These are phyloP conservation scores for Mikania micrantha DNA, from an alignment of 129 eudicot species.

Conservation along the genomic window DNA sequence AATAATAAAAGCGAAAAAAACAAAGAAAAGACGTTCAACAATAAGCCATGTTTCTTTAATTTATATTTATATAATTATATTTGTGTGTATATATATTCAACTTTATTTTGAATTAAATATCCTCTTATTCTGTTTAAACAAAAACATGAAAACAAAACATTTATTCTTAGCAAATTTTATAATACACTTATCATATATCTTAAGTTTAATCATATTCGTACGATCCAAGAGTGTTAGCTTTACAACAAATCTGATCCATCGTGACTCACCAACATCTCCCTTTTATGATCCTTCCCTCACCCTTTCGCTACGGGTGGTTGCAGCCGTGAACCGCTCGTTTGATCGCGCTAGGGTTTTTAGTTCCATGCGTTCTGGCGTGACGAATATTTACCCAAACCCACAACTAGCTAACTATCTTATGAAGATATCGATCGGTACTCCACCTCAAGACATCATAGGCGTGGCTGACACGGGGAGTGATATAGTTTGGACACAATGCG, in stretches of 20 bases:
- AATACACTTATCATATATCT: neutral
- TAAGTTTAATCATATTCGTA: neutral
- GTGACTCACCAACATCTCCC: constrained; percentile 31
- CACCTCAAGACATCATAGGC: constrained; percentile 29
- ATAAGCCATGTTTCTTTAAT: constrained; percentile 1
- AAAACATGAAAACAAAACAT: neutral
- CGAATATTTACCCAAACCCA: constrained; percentile 18
- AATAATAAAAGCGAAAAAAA: constrained; percentile 22
- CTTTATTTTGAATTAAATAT: neutral
- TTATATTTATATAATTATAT: neutral
- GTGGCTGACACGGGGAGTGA: constrained; percentile 45
- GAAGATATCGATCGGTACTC: constrained; percentile 30
- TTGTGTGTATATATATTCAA: neutral
- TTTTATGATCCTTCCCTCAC: constrained; percentile 26
- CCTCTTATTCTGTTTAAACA: neutral
- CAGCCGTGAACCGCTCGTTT: constrained; percentile 19
- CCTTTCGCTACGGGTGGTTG: constrained; percentile 13
- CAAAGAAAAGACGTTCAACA: constrained; percentile 29
- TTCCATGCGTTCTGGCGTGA: constrained; percentile 20
- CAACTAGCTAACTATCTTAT: constrained; percentile 29
- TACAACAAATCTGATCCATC: constrained; percentile 27
- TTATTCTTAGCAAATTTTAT: neutral
- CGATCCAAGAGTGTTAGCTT: constrained; percentile 23
- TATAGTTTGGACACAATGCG: constrained; percentile 43
- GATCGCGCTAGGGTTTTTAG: constrained; percentile 19